Evolutionary conservation across 2,329 filamentous ascomycete species (phyloP), one percentile per base, ranked within the genome.

Genomic region (Harringtonia lauricola): DNA sequence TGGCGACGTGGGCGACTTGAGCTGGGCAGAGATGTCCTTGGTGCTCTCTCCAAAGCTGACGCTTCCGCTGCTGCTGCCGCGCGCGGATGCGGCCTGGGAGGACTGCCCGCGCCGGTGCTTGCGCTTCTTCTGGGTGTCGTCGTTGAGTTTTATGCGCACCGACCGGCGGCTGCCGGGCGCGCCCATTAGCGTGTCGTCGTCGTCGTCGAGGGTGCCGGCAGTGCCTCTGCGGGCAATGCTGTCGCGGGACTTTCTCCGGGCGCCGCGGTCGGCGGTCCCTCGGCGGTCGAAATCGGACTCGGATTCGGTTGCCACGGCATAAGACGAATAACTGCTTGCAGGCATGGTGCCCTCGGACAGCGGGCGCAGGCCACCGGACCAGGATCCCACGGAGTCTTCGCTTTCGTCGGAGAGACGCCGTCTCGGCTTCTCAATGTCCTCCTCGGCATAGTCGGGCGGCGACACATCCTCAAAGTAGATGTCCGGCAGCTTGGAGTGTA

Each of bases 1-100:
- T 42, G 88, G 84, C 24, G 89, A 94, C 4, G 87, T 94, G 3
- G 92, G 92, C 14, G 92, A 96, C 61, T 98, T 98, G 49, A 98
- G 72, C 47, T 86, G 86, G 40, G 86, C 83, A 8, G 87, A 80
- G 47, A 86, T 69, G 47, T 81, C 72, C 43, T 62, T 61, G n/a
- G 63, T 37, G 10, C 33, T 24, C 8, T 66, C 61, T 50, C 62
- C 65, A 35, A 36, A 42, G 26, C 43, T 36, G 12, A 17, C 36
- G 13, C 35, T 30, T n/a, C n/a, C n/a, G 10, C 43, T 18, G 22
- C 31, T 24, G 33, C 42, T 33, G 12, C 40, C 19, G 18, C 39
- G 66, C 62, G 52, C 61, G 62, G 41, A 48, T 5, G 30, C 33
- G 9, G 46, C 38, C n/a, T n/a, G n/a, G 6, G 48, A 65, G 17